Evolutionary conservation across 1,139 yeast species (phyloP), one percentile per base, ranked within the genome.

Genomic region (Taphrina betulina): DNA sequence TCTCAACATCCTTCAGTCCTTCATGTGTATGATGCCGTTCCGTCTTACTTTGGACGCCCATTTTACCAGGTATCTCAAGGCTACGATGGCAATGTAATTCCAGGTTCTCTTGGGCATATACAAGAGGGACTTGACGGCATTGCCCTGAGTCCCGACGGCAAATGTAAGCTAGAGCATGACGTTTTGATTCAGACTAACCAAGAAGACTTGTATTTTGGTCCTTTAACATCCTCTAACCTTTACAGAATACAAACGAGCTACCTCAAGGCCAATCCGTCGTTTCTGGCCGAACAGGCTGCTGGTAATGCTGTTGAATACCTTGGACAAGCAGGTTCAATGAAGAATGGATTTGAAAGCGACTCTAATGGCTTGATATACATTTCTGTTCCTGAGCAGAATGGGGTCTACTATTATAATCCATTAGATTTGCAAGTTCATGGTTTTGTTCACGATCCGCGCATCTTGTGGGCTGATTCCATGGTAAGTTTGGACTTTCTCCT

Each of bases 401-500:
- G 14, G 7, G n/a, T 34, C 37, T 34, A 34, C 17, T 34, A 34
- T 14, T 34, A 34, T 34, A 16, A 34, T 34, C 37, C 37, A 34
- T 5, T 7, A 8, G 37, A 34, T 16, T 14, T 34, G n/a, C 37
- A 34, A 34, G 37, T 34, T 7, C 37, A 34, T 14, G 37, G 37
- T 12, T 34, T 34, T 14, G 37, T 34, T 5, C 37, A n/a, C 16
- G 37, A 34, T 14, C 37, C 37, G 37, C 37, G 37, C 16, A 34
- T 34, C 37, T 14, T 34, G 37, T 34, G 37, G 37, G 37, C 37
- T 34, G 37, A 34, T 14, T 34, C 37, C 14, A 10, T 34, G 16
- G 37, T 34, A 34, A 5, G 37, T 34, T 14, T 14, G 7, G 7
- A 5, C 5, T 16, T 5, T 34, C 14, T 14, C 37, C 31, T 26